Conservation (phyloP, 2,329 filamentous ascomycete species). For the Aspergillus jensenii region DNA sequence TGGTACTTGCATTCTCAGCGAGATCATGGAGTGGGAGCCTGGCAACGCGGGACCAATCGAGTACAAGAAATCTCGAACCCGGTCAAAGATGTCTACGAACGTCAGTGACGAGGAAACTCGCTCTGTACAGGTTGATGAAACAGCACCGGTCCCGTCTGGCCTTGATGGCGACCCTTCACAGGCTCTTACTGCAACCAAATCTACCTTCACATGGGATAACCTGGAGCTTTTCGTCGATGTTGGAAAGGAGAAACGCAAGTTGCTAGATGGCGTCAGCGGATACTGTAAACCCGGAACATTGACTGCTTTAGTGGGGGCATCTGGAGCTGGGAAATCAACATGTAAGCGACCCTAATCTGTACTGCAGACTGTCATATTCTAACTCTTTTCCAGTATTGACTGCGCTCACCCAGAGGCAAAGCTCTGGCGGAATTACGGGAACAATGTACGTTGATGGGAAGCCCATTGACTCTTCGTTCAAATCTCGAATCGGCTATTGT, state of each 20-base stretch:
- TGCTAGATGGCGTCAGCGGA: conserved; percentile 66
- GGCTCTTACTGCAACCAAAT: conserved; percentile 52
- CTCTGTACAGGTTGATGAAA: conserved; percentile 25
- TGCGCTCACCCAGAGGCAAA: conserved; percentile 67
- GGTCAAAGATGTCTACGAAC: conserved; percentile 9
- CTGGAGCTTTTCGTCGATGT: conserved; percentile 67
- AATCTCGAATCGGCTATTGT: conserved; percentile 66
- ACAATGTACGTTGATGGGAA: conserved; percentile 65
- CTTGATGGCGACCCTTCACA: conserved; percentile 24
- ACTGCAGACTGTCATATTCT: not conserved
- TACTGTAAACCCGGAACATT: conserved; percentile 74
- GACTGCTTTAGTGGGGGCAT: conserved; percentile 75
- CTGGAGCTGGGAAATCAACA: conserved; percentile 67
- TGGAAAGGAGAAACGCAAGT: conserved; percentile 54
- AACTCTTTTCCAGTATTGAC: conserved; percentile 61
- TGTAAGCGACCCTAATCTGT: conserved; percentile 20
- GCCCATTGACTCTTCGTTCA: conserved; percentile 58
- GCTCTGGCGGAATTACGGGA: conserved; percentile 58
- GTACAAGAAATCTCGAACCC: conserved; percentile 60
- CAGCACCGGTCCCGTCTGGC: conserved; percentile 18
- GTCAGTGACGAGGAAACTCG: conserved; percentile 24
- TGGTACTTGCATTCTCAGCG: conserved; percentile 66
- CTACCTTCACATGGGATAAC: conserved; percentile 66
- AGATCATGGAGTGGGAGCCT: conserved; percentile 60
- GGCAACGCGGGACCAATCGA: conserved; percentile 62